Conservation (phyloP, 768 basidiomycete species). For the Hygrocybe punicea region DNA sequence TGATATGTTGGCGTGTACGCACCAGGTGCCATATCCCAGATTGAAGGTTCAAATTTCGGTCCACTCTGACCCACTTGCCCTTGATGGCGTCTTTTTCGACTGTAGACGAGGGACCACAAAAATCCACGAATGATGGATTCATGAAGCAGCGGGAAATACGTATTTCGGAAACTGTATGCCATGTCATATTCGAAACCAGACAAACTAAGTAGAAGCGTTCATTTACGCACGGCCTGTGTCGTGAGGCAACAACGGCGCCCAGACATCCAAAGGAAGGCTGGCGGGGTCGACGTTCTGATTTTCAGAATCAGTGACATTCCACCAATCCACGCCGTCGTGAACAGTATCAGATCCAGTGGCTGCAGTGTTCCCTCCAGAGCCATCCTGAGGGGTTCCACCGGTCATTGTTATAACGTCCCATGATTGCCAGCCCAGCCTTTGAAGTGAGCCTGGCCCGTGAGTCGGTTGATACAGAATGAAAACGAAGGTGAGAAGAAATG, state of each 20-base stretch:
- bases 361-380: slow-evolving; percentile 7
- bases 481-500: slow-evolving; percentile 67
- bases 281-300: slow-evolving; percentile 48
- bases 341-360: slow-evolving; percentile 14
- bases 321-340: slow-evolving; percentile 57
- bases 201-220: background rate
- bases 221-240: slow-evolving; percentile 65
- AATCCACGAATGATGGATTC: slow-evolving; percentile 52
- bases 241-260: slow-evolving; percentile 73
- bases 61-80: slow-evolving; percentile 89
- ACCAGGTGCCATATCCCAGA: slow-evolving; percentile 62
- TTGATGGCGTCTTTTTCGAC: slow-evolving; percentile 69
- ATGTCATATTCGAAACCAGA: slow-evolving; percentile 1
- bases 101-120: slow-evolving; percentile 70
- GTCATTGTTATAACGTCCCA: slow-evolving; percentile 64
- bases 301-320: slow-evolving; percentile 51
- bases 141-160: slow-evolving; percentile 64
- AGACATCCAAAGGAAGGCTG: slow-evolving; percentile 74
- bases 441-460: slow-evolving; percentile 63
- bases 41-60: slow-evolving; percentile 71
- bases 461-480: slow-evolving; percentile 81
- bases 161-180: slow-evolving; percentile 71
- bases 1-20: slow-evolving; percentile 27
- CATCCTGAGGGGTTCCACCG: slow-evolving; percentile 11
- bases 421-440: slow-evolving; percentile 84